Conservation (phyloP, 179 eudicot species). For the Beta lomatogona region DNA sequence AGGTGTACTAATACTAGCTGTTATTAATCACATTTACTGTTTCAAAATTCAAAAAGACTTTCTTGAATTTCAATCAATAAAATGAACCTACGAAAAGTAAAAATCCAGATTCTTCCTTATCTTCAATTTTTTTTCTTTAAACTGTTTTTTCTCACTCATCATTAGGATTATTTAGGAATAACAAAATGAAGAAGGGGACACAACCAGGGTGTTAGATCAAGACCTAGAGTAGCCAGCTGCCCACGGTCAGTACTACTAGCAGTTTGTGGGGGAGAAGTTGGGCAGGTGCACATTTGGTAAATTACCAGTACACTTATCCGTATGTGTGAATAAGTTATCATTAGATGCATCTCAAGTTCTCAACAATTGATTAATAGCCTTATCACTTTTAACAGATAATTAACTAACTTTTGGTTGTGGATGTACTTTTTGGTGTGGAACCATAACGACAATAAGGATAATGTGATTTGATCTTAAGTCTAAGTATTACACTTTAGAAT, state of each 20-base stretch:
- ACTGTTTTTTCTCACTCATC: neutral
- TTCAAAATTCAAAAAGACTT: slow-evolving; percentile 14
- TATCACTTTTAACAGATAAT: too few species aligned
- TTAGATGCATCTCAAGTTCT: neutral
- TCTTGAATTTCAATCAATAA: neutral
- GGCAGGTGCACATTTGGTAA: slow-evolving; percentile 26
- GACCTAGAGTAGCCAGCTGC: neutral
- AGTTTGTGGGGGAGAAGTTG: neutral
- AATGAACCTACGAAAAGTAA: neutral
- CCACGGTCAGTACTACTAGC: neutral
- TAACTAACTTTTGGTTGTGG: too few species aligned
- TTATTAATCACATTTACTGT: slow-evolving; percentile 29
- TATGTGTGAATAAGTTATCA: neutral
- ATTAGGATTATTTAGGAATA: neutral
- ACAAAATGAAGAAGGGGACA: slow-evolving; percentile 9
- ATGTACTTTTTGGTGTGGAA: too few species aligned
- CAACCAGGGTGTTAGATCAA: slow-evolving; percentile 11
- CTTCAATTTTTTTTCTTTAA: neutral
- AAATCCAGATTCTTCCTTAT: too few species aligned
- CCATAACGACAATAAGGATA: too few species aligned
- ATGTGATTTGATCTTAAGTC: too few species aligned
- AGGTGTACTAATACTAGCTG: slow-evolving; percentile 21
- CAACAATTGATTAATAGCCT: neutral
- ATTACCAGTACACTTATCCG: neutral
- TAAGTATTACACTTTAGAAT: too few species aligned